phyloP scores from a whole-genome alignment of 2,329 filamentous ascomycete species.

The Sclerotinia borealis region DNA sequence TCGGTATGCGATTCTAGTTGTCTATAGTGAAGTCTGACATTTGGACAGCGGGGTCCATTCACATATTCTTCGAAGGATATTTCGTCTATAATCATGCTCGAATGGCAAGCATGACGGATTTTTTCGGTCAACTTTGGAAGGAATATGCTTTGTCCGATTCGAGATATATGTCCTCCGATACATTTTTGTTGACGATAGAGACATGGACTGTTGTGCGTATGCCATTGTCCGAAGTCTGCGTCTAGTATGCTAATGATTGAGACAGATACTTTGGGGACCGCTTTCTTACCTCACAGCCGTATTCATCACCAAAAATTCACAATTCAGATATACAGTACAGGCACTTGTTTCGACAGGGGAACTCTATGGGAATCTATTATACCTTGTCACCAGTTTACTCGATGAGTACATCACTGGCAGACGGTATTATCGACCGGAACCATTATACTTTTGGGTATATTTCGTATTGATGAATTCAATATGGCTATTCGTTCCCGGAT shows the following conservation, averaged over 20 bases:
- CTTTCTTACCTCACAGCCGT: slow-evolving; percentile 46
- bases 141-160: slow-evolving; percentile 53
- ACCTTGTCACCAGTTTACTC: slow-evolving; percentile 52
- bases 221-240: neutral
- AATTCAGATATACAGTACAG: slow-evolving; percentile 47
- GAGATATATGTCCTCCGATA: slow-evolving; percentile 46
- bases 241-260: slow-evolving; percentile 2
- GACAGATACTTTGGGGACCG: slow-evolving; percentile 51
- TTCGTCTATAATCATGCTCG: slow-evolving; percentile 41
- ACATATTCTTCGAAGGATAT: slow-evolving; percentile 37
- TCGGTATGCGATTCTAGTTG: slow-evolving; percentile 38
- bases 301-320: slow-evolving; percentile 39
- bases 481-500: slow-evolving; percentile 51
- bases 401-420: slow-evolving; percentile 42
- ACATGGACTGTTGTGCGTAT: slow-evolving; percentile 40
- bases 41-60: slow-evolving; percentile 28
- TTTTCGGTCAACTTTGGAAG: slow-evolving; percentile 52
- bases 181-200: slow-evolving; percentile 51
- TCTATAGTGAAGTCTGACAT: slow-evolving; percentile 30
- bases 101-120: slow-evolving; percentile 37
- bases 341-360: slow-evolving; percentile 32
- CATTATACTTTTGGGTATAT: slow-evolving; percentile 58
- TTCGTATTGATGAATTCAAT: slow-evolving; percentile 55
- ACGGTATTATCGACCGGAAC: slow-evolving; percentile 52
- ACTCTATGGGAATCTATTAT: slow-evolving; percentile 48